Conservation (phyloP, 2,329 filamentous ascomycete genomes). For the Venturia pyrina region DNA sequence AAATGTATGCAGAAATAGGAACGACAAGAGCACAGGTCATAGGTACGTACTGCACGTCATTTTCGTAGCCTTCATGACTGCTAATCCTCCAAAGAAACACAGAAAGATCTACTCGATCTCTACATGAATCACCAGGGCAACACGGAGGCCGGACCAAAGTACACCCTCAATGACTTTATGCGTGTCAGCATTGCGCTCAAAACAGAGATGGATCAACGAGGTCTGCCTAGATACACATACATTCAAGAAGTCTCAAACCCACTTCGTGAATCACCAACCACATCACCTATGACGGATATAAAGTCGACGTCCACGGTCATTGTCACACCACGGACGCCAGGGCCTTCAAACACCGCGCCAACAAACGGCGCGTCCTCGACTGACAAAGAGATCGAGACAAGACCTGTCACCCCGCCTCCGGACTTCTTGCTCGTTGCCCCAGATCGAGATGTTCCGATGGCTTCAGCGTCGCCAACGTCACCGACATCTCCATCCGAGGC, state of each 20-base stretch:
- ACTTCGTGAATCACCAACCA: slow-evolving; percentile 35
- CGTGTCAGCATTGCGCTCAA: slow-evolving; percentile 68
- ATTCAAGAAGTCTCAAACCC: slow-evolving; percentile 63
- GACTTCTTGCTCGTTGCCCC: slow-evolving; percentile 1
- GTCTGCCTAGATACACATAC: slow-evolving; percentile 4
- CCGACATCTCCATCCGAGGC: slow-evolving; percentile 2
- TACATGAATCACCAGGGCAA: slow-evolving; percentile 74
- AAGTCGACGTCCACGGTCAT: slow-evolving; percentile 19
- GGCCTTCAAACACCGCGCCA: neutral
- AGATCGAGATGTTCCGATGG: neutral
- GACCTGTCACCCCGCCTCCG: slow-evolving; percentile 10
- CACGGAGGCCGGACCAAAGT: slow-evolving; percentile 63
- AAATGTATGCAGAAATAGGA: neutral
- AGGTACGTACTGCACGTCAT: slow-evolving; percentile 19
- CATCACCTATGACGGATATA: slow-evolving; percentile 26
- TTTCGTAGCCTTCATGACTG: slow-evolving; percentile 19
- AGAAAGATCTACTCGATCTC: slow-evolving; percentile 83
- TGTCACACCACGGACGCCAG: slow-evolving; percentile 15
- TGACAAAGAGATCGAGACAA: neutral
- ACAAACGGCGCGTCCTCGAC: neutral
- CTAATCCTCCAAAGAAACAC: slow-evolving; percentile 56
- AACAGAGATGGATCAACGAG: slow-evolving; percentile 10
- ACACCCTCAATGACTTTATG: slow-evolving; percentile 70
- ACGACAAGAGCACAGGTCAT: slow-evolving; percentile 34
- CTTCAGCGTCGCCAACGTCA: slow-evolving; percentile 9